Conservation (phyloP, 2,329 filamentous ascomycete species). For the Mycosphaerelloides madeirae region DNA sequence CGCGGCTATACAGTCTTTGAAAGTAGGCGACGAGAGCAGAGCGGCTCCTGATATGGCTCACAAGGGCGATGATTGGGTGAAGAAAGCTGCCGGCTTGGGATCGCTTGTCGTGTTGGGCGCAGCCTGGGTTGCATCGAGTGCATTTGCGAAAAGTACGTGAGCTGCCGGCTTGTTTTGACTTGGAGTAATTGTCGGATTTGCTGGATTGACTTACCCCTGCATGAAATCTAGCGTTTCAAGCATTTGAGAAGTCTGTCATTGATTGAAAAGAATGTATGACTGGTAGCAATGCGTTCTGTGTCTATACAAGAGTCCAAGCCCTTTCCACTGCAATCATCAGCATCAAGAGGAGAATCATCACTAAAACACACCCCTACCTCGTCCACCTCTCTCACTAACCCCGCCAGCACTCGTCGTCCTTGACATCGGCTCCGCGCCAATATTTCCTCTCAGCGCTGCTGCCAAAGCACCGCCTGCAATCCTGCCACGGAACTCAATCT, state of each 20-base stretch:
- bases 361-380: conserved; percentile 8
- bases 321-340: no score
- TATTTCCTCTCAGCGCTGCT: conserved; percentile 21
- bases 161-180: not conserved
- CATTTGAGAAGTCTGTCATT: no score
- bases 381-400: conserved; percentile 22
- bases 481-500: conserved; percentile 14
- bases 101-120: conserved; percentile 38
- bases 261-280: no score
- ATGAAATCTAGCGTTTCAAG: no score
- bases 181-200: no score
- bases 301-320: no score
- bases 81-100: conserved; percentile 37
- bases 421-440: conserved; percentile 29
- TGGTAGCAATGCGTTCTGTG: no score
- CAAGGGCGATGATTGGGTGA: conserved; percentile 37
- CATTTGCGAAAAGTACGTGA: conserved; percentile 10
- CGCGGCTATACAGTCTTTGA: conserved; percentile 7
- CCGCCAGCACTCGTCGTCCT: conserved; percentile 26
- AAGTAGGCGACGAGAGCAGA: conserved; percentile 1
- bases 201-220: no score
- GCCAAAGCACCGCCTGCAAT: conserved; percentile 20
- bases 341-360: no score
- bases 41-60: conserved; percentile 29
- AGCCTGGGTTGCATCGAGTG: conserved; percentile 35